Conservation (phyloP, 2,329 filamentous ascomycete genomes). For the Pseudocercospora vitis region DNA sequence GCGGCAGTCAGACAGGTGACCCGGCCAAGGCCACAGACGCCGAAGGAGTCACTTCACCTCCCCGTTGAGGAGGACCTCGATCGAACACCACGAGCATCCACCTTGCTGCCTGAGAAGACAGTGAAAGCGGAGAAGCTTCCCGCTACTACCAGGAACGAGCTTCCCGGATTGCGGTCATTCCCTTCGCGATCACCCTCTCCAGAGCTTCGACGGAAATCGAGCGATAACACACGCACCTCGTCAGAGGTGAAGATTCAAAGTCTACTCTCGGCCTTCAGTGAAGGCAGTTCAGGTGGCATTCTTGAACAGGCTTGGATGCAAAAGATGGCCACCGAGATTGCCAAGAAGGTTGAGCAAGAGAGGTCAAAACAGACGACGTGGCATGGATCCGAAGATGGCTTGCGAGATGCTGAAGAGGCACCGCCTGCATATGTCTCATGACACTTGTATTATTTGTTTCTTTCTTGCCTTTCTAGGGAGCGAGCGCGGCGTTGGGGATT, state of each 20-base stretch:
- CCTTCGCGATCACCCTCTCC: conserved; percentile 28
- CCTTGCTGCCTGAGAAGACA: conserved; percentile 26
- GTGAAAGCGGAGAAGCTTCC: conserved; percentile 6
- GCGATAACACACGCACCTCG: conserved; percentile 17
- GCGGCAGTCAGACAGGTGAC: background rate
- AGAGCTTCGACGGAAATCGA: conserved; percentile 22
- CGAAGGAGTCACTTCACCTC: conserved; percentile 14
- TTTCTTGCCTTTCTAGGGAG: background rate
- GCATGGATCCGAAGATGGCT: conserved; percentile 22
- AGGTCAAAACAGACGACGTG: conserved; percentile 52
- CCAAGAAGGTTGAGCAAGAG: conserved; percentile 81
- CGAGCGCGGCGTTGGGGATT: conserved; percentile 1
- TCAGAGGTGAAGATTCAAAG: conserved; percentile 25
- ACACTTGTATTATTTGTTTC: conserved; percentile 7
- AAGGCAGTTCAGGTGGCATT: conserved; percentile 52
- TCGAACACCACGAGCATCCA: conserved; percentile 38
- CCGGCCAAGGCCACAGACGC: conserved; percentile 23
- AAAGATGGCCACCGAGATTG: conserved; percentile 93
- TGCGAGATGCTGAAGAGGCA: conserved; percentile 29
- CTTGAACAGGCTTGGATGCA: conserved; percentile 82
- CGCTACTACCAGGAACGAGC: conserved; percentile 17
- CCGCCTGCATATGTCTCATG: conserved; percentile 41
- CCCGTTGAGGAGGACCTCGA: conserved; percentile 37
- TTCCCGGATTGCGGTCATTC: conserved; percentile 22
- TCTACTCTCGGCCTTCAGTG: conserved; percentile 26